Conservation (phyloP, 768 basidiomycete species). For the Lactifluus subvellereus region DNA sequence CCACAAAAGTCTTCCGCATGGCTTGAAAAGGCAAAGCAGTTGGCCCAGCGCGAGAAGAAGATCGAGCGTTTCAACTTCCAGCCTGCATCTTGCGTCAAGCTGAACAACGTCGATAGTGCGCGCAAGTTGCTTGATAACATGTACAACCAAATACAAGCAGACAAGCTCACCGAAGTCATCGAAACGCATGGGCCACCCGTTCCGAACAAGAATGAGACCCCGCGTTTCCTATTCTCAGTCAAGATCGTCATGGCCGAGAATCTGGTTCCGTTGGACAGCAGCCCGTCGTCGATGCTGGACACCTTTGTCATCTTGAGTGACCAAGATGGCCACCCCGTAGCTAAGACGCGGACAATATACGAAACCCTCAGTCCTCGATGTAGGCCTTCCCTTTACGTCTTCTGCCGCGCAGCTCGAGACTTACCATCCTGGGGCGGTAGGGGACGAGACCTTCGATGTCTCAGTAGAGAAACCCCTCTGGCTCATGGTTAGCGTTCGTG, state of each 20-base stretch:
- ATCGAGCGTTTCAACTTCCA: constrained; percentile 93
- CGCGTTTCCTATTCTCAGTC: constrained; percentile 83
- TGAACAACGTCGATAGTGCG: constrained; percentile 95
- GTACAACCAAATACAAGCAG: constrained; percentile 87
- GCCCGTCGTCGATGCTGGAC: constrained; percentile 74
- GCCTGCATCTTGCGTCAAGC: constrained; percentile 90
- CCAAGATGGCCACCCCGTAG: constrained; percentile 80
- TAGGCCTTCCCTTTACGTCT: constrained; percentile 35
- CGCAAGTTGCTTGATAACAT: constrained; percentile 87
- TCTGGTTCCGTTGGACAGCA: constrained; percentile 70
- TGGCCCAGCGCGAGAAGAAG: constrained; percentile 82
- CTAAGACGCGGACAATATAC: constrained; percentile 94
- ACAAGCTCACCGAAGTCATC: constrained; percentile 69
- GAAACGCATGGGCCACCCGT: constrained; percentile 56
- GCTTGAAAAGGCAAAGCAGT: constrained; percentile 79
- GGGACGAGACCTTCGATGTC: constrained; percentile 97
- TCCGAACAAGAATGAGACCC: constrained; percentile 60
- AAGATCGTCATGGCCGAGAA: constrained; percentile 91
- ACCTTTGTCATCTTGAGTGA: constrained; percentile 95
- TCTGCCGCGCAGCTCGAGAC: constrained; percentile 9
- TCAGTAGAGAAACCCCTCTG: constrained; percentile 91
- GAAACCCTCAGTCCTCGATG: constrained; percentile 88
- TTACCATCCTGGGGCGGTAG: constrained; percentile 35
- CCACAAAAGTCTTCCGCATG: constrained; percentile 85
- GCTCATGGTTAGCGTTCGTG: constrained; percentile 93